Percentiles rank a stretch among this genome's conserved stretches.
These are phyloP conservation scores for Lactifluus subvellereus DNA, from an alignment of 768 basidiomycete genomes.

Conservation along the genomic window DNA sequence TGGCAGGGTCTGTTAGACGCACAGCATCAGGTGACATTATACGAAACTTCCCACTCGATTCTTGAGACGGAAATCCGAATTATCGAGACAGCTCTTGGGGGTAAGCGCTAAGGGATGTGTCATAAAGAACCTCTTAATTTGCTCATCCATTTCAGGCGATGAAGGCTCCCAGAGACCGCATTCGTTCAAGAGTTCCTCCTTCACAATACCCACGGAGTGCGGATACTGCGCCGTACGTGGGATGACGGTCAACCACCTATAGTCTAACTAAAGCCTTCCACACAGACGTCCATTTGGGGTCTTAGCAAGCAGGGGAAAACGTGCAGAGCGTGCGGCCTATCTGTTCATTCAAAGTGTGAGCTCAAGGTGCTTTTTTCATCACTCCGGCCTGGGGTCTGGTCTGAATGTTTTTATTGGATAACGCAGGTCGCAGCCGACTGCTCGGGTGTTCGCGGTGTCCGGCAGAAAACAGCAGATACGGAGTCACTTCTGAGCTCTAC, in stretches of 20 bases:
- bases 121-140: not conserved
- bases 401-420: conserved; percentile 11
- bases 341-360: conserved; percentile 82
- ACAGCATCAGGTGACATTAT: conserved; percentile 52
- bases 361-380: conserved; percentile 53
- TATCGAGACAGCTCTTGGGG: conserved; percentile 56
- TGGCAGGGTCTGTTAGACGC: conserved; percentile 57
- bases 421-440: conserved; percentile 72
- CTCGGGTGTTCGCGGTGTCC: conserved; percentile 30
- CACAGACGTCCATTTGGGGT: conserved; percentile 79
- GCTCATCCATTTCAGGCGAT: conserved; percentile 46
- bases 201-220: conserved; percentile 80
- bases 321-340: conserved; percentile 69
- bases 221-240: conserved; percentile 52
- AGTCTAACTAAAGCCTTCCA: not conserved
- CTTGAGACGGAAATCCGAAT: conserved; percentile 60
- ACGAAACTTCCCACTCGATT: conserved; percentile 49
- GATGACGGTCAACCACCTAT: not conserved
- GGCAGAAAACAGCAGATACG: conserved; percentile 23
- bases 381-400: conserved; percentile 1
- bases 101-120: conserved; percentile 35
- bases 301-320: conserved; percentile 83
- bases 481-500: conserved; percentile 29
- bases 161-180: conserved; percentile 67
- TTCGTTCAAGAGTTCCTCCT: conserved; percentile 77